Evolutionary conservation across 2,329 filamentous ascomycete species (phyloP).

Genomic region (Penicillium sp.): DNA sequence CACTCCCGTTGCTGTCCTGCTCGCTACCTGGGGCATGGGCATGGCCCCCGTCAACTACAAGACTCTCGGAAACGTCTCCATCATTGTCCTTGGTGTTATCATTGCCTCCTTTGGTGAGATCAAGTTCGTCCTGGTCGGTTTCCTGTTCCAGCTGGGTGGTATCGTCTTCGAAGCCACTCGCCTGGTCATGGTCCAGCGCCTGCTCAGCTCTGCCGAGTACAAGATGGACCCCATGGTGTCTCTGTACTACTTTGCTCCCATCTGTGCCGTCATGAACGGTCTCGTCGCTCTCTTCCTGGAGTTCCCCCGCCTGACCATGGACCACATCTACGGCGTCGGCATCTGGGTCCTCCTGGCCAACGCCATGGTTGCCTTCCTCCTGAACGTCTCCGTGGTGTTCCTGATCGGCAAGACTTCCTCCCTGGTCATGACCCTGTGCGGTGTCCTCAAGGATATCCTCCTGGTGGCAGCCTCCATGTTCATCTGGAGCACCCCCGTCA

Average conservation of each 20-base stretch:
- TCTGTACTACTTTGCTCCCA: constrained; percentile 87
- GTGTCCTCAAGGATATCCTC: constrained; percentile 87
- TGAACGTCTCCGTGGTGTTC: constrained; percentile 87
- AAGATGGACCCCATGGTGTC: constrained; percentile 90
- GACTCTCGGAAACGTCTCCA: constrained; percentile 88
- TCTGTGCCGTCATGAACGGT: constrained; percentile 82
- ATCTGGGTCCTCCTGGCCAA: constrained; percentile 71
- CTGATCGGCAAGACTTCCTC: constrained; percentile 87
- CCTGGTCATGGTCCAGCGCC: constrained; percentile 82
- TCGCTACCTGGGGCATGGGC: constrained; percentile 87
- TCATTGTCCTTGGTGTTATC: constrained; percentile 93
- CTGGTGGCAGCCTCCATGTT: constrained; percentile 77
- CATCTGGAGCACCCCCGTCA: constrained; percentile 77
- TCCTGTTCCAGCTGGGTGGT: constrained; percentile 74
- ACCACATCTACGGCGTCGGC: constrained; percentile 70
- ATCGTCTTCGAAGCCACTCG: constrained; percentile 82
- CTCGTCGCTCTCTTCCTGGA: constrained; percentile 73
- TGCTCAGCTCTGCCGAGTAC: constrained; percentile 77
- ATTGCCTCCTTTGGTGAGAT: constrained; percentile 97
- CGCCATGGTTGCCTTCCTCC: constrained; percentile 76
- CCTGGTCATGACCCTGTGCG: constrained; percentile 82
- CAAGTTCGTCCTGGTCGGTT: constrained; percentile 73
- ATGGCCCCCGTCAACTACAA: constrained; percentile 83
- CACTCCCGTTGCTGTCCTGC: constrained; percentile 88
- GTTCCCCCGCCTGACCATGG: constrained; percentile 67